Conservation (phyloP, 352 stramenopile genomes). For the Thraustochytrium striatum region DNA sequence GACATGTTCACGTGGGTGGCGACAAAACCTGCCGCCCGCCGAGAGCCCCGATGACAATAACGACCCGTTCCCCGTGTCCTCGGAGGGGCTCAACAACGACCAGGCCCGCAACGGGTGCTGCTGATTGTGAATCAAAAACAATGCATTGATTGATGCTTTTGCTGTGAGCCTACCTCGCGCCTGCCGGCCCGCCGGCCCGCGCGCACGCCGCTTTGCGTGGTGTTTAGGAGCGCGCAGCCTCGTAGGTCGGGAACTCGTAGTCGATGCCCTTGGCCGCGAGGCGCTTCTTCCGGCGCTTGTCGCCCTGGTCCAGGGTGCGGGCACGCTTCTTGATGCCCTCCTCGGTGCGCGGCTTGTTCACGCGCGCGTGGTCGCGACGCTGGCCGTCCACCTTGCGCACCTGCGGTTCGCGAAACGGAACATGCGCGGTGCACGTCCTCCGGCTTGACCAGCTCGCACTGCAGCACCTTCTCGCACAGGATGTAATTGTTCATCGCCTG, state of each 20-base stretch:
- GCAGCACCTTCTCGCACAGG: slow-evolving; percentile 83
- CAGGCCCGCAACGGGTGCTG: no score
- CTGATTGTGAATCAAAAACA: no score
- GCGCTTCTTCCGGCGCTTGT: slow-evolving; percentile 54
- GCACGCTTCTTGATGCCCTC: slow-evolving; percentile 68
- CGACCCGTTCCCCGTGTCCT: slow-evolving; percentile 2
- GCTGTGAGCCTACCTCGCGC: no score
- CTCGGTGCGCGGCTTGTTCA: slow-evolving; percentile 72
- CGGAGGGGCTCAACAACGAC: no score
- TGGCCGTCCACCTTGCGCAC: slow-evolving; percentile 69
- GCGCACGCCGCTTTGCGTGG: no score
- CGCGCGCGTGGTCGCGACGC: slow-evolving; percentile 67
- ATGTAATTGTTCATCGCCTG: slow-evolving; percentile 91
- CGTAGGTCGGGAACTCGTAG: no score
- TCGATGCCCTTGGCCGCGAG: slow-evolving; percentile 55
- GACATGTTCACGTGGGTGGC: slow-evolving; percentile 78
- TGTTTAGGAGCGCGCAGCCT: no score
- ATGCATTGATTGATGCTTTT: no score
- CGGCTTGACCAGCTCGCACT: slow-evolving; percentile 80
- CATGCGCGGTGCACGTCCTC: slow-evolving; percentile 77
- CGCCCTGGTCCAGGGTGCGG: slow-evolving; percentile 62
- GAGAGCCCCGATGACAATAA: not conserved
- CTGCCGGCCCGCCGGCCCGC: no score
- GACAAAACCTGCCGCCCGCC: slow-evolving; percentile 33
- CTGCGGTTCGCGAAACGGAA: slow-evolving; percentile 72